Conservation (phyloP, 768 basidiomycete genomes). For the Fomitopsis serialis region DNA sequence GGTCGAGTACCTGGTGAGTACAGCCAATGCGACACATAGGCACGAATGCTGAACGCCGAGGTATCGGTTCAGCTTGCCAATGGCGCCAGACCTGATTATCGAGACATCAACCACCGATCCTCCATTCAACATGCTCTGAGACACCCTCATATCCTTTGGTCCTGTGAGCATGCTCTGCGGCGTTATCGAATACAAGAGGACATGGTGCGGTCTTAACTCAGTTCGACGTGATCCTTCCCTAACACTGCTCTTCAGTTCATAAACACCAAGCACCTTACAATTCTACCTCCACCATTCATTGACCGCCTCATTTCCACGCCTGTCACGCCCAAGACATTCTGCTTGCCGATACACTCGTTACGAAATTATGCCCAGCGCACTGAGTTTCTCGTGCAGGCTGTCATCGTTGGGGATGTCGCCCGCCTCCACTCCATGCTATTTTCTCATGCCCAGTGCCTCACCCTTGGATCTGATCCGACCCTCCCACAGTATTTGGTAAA, state of each 20-base stretch:
- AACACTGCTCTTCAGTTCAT: slow-evolving; percentile 1
- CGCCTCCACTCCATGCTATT: slow-evolving; percentile 16
- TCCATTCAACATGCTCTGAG: slow-evolving; percentile 62
- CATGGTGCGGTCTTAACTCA: slow-evolving; percentile 32
- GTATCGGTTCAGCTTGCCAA: slow-evolving; percentile 44
- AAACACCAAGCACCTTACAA: slow-evolving; percentile 9
- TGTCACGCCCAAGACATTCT: not conserved
- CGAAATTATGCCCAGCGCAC: slow-evolving; percentile 7
- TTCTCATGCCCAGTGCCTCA: slow-evolving; percentile 34
- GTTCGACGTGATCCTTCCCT: not conserved
- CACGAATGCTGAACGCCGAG: not conserved
- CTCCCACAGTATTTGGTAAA: slow-evolving; percentile 45
- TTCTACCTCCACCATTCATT: slow-evolving; percentile 9
- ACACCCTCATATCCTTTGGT: slow-evolving; percentile 61
- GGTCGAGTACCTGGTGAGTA: slow-evolving; percentile 58
- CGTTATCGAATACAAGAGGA: slow-evolving; percentile 55
- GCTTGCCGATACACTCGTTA: not conserved
- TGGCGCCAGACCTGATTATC: slow-evolving; percentile 68
- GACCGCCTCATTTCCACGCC: slow-evolving; percentile 1
- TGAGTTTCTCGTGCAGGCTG: slow-evolving; percentile 8
- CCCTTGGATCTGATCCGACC: slow-evolving; percentile 25
- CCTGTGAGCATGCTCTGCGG: slow-evolving; percentile 63
- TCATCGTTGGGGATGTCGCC: slow-evolving; percentile 7
- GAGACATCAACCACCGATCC: slow-evolving; percentile 68
- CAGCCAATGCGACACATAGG: not conserved